Conservation (phyloP, 805 yeast genomes). For the Maudiozyma bulderi region DNA sequence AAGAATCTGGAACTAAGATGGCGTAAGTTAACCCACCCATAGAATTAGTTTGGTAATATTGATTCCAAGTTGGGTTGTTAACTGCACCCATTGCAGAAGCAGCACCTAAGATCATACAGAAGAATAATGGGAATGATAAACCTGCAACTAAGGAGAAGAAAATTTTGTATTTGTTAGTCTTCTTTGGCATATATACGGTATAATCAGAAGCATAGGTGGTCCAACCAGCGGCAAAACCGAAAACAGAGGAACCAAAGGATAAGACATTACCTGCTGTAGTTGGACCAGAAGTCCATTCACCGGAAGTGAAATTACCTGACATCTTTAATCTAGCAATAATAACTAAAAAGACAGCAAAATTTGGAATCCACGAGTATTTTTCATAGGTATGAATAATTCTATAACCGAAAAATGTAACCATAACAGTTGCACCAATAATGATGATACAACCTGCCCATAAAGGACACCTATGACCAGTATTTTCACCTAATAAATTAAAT, state of each 20-base stretch:
- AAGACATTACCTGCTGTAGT: slow-evolving; percentile 69
- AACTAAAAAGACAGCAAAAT: slow-evolving; percentile 57
- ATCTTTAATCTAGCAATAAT: slow-evolving; percentile 68
- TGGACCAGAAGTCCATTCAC: slow-evolving; percentile 42
- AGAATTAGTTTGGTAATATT: slow-evolving; percentile 42
- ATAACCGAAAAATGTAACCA: slow-evolving; percentile 82
- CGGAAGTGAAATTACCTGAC: slow-evolving; percentile 53
- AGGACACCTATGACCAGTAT: slow-evolving; percentile 44
- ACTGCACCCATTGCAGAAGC: slow-evolving; percentile 67
- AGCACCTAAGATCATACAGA: slow-evolving; percentile 75
- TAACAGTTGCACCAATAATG: slow-evolving; percentile 53
- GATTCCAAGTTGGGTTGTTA: slow-evolving; percentile 37
- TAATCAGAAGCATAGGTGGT: slow-evolving; percentile 87
- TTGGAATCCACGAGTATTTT: slow-evolving; percentile 84
- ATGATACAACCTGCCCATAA: slow-evolving; percentile 87
- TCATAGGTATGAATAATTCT: slow-evolving; percentile 70
- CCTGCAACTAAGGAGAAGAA: slow-evolving; percentile 59
- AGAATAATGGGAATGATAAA: slow-evolving; percentile 55
- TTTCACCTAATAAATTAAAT: slow-evolving; percentile 60
- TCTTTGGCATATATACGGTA: slow-evolving; percentile 72
- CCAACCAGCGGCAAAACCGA: slow-evolving; percentile 93
- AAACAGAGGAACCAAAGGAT: slow-evolving; percentile 73
- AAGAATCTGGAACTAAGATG: slow-evolving; percentile 65
- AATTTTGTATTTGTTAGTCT: slow-evolving; percentile 46
- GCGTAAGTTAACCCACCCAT: slow-evolving; percentile 80